phyloP scores from a whole-genome alignment of 306 rosid species.

The Acmispon strigosus region DNA sequence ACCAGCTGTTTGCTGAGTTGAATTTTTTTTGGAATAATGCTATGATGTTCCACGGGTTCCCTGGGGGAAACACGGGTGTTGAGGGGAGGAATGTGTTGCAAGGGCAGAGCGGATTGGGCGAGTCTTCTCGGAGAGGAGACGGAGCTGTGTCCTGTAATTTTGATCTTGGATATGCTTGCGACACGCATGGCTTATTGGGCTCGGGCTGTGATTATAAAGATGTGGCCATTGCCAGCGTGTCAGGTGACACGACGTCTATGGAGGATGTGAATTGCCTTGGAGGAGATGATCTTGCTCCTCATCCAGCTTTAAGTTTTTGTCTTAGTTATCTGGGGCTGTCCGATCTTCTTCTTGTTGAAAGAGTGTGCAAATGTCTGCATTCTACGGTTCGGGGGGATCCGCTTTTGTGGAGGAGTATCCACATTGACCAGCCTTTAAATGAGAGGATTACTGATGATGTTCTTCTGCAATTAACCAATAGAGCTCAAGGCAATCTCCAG shows the following conservation, averaged over 20 bases:
- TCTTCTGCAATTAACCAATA: constrained; percentile 55
- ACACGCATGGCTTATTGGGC: constrained; percentile 8
- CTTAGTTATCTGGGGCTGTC: constrained; percentile 55
- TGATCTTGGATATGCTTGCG: constrained; percentile 31
- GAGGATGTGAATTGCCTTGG: constrained; percentile 17
- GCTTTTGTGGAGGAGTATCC: constrained; percentile 68
- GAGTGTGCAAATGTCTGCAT: constrained; percentile 58
- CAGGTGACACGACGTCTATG: background rate
- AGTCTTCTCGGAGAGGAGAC: constrained; percentile 22
- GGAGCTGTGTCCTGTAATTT: constrained; percentile 27
- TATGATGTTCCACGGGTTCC: constrained; percentile 46
- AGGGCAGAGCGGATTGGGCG: constrained; percentile 22
- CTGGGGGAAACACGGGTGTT: constrained; percentile 17
- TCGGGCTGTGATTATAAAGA: constrained; percentile 11
- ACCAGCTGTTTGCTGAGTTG: constrained; percentile 55
- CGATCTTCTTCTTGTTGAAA: constrained; percentile 65
- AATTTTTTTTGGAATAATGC: constrained; percentile 62
- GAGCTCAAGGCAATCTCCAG: constrained; percentile 71
- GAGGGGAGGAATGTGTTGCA: constrained; percentile 27
- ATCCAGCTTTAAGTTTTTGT: constrained; percentile 43
- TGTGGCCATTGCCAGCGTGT: constrained; percentile 13
- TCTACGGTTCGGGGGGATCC: constrained; percentile 55
- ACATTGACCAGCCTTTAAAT: constrained; percentile 66
- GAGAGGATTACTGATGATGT: constrained; percentile 81
- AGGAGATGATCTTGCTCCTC: constrained; percentile 42